Evolutionary conservation across 2,329 filamentous ascomycete species (phyloP).

Genomic region (Xylaria multiplex): DNA sequence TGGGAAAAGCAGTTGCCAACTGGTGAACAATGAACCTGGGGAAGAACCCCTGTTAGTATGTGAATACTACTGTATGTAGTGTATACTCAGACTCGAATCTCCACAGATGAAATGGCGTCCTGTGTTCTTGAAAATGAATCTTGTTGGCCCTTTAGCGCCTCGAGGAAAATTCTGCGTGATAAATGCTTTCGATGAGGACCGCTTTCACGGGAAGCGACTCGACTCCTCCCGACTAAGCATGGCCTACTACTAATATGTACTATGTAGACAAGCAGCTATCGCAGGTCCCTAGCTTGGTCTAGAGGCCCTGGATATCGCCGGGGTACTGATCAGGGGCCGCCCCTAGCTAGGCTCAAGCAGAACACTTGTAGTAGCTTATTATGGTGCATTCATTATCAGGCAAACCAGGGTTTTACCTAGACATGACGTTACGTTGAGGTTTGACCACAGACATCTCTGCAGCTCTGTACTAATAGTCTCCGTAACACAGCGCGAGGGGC

Average conservation of each 20-base stretch:
- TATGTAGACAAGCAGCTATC: conserved; percentile 18
- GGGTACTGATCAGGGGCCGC: conserved; percentile 30
- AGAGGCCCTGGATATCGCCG: conserved; percentile 25
- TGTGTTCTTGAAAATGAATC: conserved; percentile 31
- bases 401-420: conserved; percentile 23
- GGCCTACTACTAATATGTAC: too few relatives aligned
- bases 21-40: conserved; percentile 34
- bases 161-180: conserved; percentile 14
- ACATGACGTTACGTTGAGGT: conserved; percentile 40
- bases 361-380: conserved; percentile 31
- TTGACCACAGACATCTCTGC: conserved; percentile 32
- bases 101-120: conserved; percentile 28
- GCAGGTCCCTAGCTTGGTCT: conserved; percentile 31
- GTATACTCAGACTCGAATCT: conserved; percentile 16
- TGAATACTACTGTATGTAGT: conserved; percentile 1
- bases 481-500: conserved; percentile 37
- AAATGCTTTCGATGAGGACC: conserved; percentile 8
- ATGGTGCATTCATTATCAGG: conserved; percentile 33
- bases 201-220: conserved; percentile 20
- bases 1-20: conserved; percentile 27
- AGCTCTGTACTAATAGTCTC: conserved; percentile 43
- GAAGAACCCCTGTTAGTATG: conserved; percentile 28
- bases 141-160: conserved; percentile 29
- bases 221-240: conserved; percentile 11
- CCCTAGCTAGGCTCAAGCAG: conserved; percentile 20